Conservation (phyloP, 306 rosid species). For the Malus sieversii region DNA sequence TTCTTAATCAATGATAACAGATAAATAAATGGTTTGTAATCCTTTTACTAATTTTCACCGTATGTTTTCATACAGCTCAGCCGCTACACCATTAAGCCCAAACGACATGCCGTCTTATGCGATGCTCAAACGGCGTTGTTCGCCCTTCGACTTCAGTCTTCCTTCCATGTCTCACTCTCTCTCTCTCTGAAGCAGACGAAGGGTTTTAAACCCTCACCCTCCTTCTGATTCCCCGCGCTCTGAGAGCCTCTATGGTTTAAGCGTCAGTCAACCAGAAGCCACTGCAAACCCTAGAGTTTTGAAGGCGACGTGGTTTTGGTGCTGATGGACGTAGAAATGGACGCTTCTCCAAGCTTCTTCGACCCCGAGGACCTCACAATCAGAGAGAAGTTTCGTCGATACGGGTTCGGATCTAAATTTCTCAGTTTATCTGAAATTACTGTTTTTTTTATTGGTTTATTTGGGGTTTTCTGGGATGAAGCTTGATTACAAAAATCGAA, state of each 20-base stretch:
- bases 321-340: conserved; percentile 59
- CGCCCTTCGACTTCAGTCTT: too few species aligned
- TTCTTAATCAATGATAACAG: too few species aligned
- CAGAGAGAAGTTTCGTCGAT: conserved; percentile 69
- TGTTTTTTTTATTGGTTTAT: neutral
- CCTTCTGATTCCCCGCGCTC: conserved; percentile 31
- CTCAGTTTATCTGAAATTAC: neutral
- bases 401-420: conserved; percentile 39
- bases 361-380: conserved; percentile 67
- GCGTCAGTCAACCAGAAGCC: neutral
- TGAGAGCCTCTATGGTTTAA: conserved; percentile 36
- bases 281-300: neutral
- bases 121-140: neutral
- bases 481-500: neutral
- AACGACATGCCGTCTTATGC: too few species aligned
- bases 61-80: too few species aligned
- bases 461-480: neutral
- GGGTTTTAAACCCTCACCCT: neutral
- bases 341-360: conserved; percentile 49
- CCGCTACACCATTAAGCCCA: too few species aligned
- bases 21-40: too few species aligned
- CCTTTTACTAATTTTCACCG: too few species aligned
- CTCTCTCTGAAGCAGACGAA: neutral
- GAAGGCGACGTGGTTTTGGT: neutral
- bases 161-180: neutral